phyloP scores from a whole-genome alignment of 2,329 filamentous ascomycete genomes.

The Xenoacremonium recifei region DNA sequence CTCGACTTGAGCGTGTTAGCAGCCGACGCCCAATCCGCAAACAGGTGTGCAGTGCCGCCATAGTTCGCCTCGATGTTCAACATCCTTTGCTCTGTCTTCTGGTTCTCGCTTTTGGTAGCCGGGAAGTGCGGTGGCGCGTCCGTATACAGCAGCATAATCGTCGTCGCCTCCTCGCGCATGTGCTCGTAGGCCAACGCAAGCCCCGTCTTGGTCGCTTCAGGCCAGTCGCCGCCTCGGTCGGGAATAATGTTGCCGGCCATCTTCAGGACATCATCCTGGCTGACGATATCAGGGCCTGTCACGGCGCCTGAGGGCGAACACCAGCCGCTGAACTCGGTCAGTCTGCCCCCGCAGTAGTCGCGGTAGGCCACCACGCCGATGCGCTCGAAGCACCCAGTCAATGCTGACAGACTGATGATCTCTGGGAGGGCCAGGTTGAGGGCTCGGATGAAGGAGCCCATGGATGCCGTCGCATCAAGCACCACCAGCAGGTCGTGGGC shows the following conservation, averaged over 20 bases:
- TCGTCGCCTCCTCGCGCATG: conserved; percentile 47
- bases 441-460: conserved; percentile 40
- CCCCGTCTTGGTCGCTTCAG: conserved; percentile 49
- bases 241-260: conserved; percentile 34
- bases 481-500: conserved; percentile 45
- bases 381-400: conserved; percentile 48
- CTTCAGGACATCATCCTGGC: conserved; percentile 33
- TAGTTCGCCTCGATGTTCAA: conserved; percentile 20
- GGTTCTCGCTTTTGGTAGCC: conserved; percentile 27
- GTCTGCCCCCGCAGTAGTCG: conserved; percentile 38
- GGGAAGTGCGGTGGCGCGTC: conserved; percentile 47
- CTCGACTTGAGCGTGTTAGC: conserved; percentile 30
- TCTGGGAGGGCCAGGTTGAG: conserved; percentile 47
- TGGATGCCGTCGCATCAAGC: conserved; percentile 46
- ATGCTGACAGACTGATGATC: conserved; percentile 47
- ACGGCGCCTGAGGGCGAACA: conserved; percentile 23
- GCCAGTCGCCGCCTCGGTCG: conserved; percentile 39
- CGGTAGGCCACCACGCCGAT: conserved; percentile 51
- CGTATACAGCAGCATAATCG: conserved; percentile 47
- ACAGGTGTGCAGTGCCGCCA: conserved; percentile 32
- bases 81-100: conserved; percentile 25
- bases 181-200: conserved; percentile 44
- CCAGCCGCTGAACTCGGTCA: conserved; percentile 52
- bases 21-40: conserved; percentile 44
- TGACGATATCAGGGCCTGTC: conserved; percentile 15